phyloP scores from a whole-genome alignment of 140 eudicot species.

The Oenanthe javanica region DNA sequence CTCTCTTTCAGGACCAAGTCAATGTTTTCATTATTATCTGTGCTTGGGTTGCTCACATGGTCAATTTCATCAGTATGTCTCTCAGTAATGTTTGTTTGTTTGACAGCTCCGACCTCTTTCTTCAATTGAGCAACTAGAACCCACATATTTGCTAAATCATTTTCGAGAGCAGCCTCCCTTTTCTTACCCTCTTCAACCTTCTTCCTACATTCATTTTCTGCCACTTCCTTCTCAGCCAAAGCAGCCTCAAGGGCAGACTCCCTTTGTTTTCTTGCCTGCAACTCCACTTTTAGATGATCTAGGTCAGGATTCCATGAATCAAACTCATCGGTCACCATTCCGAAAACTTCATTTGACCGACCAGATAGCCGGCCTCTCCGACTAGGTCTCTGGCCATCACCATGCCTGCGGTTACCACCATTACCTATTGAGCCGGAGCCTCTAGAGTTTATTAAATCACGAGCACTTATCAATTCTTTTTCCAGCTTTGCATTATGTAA shows the following conservation, averaged over 20 bases:
- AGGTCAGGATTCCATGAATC: constrained; percentile 68
- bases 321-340: constrained; percentile 45
- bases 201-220: constrained; percentile 64
- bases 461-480: constrained; percentile 67
- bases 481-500: constrained; percentile 70
- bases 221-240: constrained; percentile 60
- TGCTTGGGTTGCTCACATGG: constrained; percentile 24
- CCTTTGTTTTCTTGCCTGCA: constrained; percentile 67
- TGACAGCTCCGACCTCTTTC: constrained; percentile 41
- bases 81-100: constrained; percentile 31
- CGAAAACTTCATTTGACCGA: constrained; percentile 46
- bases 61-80: constrained; percentile 22
- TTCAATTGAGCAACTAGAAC: constrained; percentile 94
- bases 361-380: constrained; percentile 58
- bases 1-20: constrained; percentile 41
- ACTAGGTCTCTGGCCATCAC: constrained; percentile 46
- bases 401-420: constrained; percentile 46
- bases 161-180: constrained; percentile 76
- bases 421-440: constrained; percentile 24
- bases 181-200: constrained; percentile 68
- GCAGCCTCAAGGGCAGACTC: constrained; percentile 85
- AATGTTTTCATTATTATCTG: constrained; percentile 24
- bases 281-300: constrained; percentile 63
- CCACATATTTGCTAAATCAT: constrained; percentile 97
- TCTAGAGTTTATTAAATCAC: constrained; percentile 50